Evolutionary conservation across 1,139 yeast species (phyloP).

Genomic region (Sporopachydermia cereana): DNA sequence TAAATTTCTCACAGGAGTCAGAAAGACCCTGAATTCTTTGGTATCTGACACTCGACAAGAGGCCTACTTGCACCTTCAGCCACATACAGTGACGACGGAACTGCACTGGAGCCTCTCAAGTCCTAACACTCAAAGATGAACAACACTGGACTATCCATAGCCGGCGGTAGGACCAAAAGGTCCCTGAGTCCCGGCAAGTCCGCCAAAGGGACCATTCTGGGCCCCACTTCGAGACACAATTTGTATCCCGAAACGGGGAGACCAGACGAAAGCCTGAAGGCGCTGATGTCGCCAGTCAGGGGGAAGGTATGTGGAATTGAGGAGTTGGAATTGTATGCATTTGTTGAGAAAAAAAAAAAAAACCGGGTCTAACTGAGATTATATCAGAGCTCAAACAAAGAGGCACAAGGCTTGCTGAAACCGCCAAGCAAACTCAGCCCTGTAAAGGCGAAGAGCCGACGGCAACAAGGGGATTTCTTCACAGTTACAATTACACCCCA

Average conservation of each 20-base stretch:
- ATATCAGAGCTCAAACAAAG: too few relatives aligned
- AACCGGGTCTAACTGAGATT: background rate
- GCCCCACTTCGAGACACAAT: constrained; percentile 4
- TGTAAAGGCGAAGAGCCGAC: background rate
- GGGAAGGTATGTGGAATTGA: background rate
- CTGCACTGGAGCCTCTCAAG: too few relatives aligned
- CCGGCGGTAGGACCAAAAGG: background rate
- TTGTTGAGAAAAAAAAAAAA: background rate
- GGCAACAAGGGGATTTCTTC: background rate
- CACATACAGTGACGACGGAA: too few relatives aligned
- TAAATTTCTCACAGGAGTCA: too few relatives aligned
- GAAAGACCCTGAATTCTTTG: too few relatives aligned
- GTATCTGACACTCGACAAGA: too few relatives aligned
- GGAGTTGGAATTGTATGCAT: background rate
- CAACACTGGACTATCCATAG: background rate
- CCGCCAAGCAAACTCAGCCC: constrained; percentile 1
- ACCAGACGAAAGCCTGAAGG: background rate
- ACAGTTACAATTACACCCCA: constrained; percentile 4
- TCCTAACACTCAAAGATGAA: background rate
- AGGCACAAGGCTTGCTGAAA: constrained; percentile 4
- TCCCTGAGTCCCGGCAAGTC: background rate
- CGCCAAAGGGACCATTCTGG: background rate
- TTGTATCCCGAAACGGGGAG: constrained; percentile 5
- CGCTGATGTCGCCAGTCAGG: constrained; percentile 1
- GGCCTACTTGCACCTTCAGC: too few relatives aligned